Conservation (phyloP, 139 green algal genomes). For the Coelastrella sp. region DNA sequence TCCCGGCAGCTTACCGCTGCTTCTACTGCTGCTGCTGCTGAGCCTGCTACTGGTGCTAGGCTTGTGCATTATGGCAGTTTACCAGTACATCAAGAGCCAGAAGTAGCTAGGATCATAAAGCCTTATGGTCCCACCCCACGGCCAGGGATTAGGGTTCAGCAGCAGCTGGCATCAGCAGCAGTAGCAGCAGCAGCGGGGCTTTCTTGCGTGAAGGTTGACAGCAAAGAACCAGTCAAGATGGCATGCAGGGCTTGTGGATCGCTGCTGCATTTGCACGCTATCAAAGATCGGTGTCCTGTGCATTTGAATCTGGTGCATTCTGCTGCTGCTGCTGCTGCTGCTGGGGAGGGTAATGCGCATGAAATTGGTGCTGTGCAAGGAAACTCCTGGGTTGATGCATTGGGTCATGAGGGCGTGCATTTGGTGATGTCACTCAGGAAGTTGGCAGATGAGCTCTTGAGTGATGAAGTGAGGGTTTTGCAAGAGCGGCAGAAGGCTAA, state of each 20-base stretch:
- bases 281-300: not conserved
- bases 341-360: not conserved
- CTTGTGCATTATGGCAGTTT: not conserved
- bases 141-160: slow-evolving; percentile 2
- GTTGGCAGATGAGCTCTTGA: not conserved
- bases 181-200: slow-evolving; percentile 29
- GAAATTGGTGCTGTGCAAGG: not conserved
- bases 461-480: not conserved
- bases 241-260: not conserved
- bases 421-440: not conserved
- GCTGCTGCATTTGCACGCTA: not conserved
- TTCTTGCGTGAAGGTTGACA: not conserved
- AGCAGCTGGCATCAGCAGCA: not conserved
- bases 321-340: not conserved
- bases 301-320: slow-evolving; percentile 3
- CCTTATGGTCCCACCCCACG: not conserved
- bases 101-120: not conserved
- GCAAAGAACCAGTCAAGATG: not conserved
- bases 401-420: slow-evolving; percentile 16
- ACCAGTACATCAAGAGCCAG: not conserved
- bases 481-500: not conserved
- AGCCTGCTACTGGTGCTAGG: not conserved
- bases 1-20: not conserved
- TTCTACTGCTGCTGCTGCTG: not conserved
- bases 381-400: not conserved